A percentile compares a stretch with the other conserved stretches of the same genome.
Conservation (phyloP, 169 alveolate genomes). For the Plasmodium inui region DNA sequence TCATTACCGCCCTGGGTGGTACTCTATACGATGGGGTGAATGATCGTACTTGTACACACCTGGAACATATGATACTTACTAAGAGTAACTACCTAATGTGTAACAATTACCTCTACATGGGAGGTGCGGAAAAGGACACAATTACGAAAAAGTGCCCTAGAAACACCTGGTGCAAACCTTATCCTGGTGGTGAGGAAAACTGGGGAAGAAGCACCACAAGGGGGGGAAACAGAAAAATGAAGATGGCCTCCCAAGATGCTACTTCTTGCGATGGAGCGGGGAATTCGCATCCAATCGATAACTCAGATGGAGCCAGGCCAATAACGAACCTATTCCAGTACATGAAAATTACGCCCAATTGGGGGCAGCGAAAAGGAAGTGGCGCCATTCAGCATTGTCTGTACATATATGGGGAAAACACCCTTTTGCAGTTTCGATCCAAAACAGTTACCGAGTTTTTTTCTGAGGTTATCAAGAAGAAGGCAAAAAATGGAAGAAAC, state of each 20-base stretch:
- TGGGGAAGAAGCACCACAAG: not conserved
- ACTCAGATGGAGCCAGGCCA: not conserved
- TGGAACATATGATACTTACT: constrained; percentile 55
- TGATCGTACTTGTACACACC: not conserved
- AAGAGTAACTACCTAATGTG: constrained; percentile 13
- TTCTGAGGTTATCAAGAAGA: constrained; percentile 6
- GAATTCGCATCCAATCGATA: not conserved
- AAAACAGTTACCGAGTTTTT: not conserved
- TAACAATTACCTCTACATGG: not conserved
- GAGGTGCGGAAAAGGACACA: not conserved
- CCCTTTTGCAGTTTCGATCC: constrained; percentile 28
- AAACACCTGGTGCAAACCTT: not conserved
- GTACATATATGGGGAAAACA: constrained; percentile 19
- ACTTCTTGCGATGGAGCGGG: not conserved
- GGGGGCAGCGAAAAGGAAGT: not conserved
- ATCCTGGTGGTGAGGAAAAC: not conserved
- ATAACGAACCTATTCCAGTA: not conserved
- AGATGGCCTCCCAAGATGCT: not conserved
- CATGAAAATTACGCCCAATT: too few species aligned
- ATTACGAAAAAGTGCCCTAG: not conserved
- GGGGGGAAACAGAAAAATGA: not conserved
- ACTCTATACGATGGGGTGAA: not conserved
- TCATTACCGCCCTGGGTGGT: not conserved
- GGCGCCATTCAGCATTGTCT: not conserved
- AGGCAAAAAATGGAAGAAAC: constrained; percentile 11